Evolutionary conservation across 139 green algal genomes (phyloP).

Genomic region (Penium margaritaceum): DNA sequence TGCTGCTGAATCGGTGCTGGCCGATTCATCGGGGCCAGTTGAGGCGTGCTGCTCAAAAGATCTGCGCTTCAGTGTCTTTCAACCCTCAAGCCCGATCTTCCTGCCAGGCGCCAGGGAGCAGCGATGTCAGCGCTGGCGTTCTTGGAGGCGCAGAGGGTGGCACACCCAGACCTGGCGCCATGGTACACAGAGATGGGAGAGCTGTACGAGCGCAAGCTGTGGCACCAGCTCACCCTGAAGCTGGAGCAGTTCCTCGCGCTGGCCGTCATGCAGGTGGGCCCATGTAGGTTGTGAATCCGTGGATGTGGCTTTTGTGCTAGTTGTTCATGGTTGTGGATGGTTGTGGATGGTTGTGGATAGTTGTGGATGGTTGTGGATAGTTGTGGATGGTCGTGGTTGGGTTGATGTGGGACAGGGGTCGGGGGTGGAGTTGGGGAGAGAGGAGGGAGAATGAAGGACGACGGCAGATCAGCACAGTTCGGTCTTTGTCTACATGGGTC

Average conservation of each 20-base stretch:
- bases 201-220: slow-evolving; percentile 86
- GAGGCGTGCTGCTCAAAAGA: no score
- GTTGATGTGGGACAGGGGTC: no score
- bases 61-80: no score
- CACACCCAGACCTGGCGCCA: slow-evolving; percentile 37
- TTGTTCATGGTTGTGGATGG: not conserved
- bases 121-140: slow-evolving; percentile 39
- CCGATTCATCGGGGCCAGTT: no score
- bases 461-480: no score
- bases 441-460: no score
- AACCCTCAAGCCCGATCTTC: slow-evolving; percentile 1
- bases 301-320: not conserved
- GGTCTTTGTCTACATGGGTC: no score
- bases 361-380: not conserved
- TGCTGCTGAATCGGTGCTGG: no score
- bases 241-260: slow-evolving; percentile 62
- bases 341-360: not conserved
- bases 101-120: not conserved
- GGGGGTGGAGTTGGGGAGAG: no score
- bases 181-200: slow-evolving; percentile 46
- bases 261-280: slow-evolving; percentile 28
- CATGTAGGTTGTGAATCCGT: slow-evolving; percentile 5
- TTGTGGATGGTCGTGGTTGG: not conserved
- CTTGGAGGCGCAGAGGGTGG: slow-evolving; percentile 35
- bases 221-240: slow-evolving; percentile 89